Conservation (phyloP, 352 stramenopile genomes). For the Chrysophaeum taylorii region DNA sequence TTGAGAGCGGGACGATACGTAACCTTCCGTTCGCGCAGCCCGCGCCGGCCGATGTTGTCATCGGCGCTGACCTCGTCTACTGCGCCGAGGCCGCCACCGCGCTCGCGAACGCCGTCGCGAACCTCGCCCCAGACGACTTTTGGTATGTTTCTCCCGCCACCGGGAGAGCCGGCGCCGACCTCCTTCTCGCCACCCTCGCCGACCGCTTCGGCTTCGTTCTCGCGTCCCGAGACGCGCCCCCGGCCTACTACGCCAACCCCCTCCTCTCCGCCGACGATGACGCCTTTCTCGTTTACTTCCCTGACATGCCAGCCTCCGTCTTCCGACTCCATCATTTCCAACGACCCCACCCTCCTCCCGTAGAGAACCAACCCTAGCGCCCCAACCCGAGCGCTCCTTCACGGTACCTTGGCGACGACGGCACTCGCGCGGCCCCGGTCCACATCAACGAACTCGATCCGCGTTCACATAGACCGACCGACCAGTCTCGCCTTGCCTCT, state of each 20-base stretch:
- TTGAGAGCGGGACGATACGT: too few species aligned
- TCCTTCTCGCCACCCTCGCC: slow-evolving; percentile 51
- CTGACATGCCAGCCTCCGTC: slow-evolving; percentile 38
- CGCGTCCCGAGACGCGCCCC: slow-evolving; percentile 30
- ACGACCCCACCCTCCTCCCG: too few species aligned
- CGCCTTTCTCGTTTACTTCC: slow-evolving; percentile 51
- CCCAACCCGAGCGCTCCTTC: too few species aligned
- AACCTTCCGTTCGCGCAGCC: too few species aligned
- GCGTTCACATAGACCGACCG: too few species aligned
- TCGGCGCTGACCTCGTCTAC: slow-evolving; percentile 68
- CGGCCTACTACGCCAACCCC: slow-evolving; percentile 43
- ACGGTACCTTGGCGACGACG: too few species aligned
- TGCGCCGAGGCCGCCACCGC: slow-evolving; percentile 48
- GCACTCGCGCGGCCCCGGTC: too few species aligned
- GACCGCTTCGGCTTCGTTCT: slow-evolving; percentile 31
- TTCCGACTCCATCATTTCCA: slow-evolving; percentile 51
- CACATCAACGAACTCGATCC: too few species aligned
- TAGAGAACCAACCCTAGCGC: too few species aligned
- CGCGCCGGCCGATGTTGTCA: slow-evolving; percentile 38
- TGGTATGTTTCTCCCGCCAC: slow-evolving; percentile 50
- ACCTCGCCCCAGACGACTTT: slow-evolving; percentile 42
- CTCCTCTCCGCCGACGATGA: slow-evolving; percentile 46
- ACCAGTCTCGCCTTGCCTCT: too few species aligned
- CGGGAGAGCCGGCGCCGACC: slow-evolving; percentile 43
- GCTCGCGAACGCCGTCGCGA: slow-evolving; percentile 43